Base-by-base conservation (phyloP, 179 eudicot genomes). In the Beta corolliflora region DNA sequence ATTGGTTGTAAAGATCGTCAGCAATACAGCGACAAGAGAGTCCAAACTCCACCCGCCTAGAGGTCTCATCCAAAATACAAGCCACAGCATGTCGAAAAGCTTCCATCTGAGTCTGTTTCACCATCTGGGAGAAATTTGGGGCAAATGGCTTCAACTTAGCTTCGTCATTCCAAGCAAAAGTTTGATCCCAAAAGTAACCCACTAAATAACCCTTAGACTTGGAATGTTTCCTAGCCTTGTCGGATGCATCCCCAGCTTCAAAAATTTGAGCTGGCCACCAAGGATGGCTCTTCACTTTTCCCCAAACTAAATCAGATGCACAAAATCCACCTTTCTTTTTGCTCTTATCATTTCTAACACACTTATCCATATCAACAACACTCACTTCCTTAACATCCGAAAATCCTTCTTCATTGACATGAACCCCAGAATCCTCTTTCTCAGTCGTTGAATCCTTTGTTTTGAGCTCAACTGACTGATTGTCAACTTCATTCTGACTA, bases 241-340 rank as follows among this genome's bases (percentile, higher is more conserved):
- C 71, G 4, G 87, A 79, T 21, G 85, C 87, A 85, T 85, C 83
- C 48, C 73, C 83, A 23, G 78, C 58, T 54, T 81, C 85, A 79
- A 85, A 81, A 60, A 85, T 82, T 54, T 85, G 87, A 54, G 77
- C 87, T 5, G 87, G 87, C 87, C 87, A 85, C 87, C 87, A 85
- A 4, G 87, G 87, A 82, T 85, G 87, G 71, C 87, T 85, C 87
- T 81, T 85, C 78, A 85, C 87, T 76, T 85, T 85, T 9, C 85
- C 87, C 87, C 87, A 85, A 82, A 85, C 85, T 70, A 85, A 79
- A 79, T 85, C 87, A 5, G 73, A 71, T 3, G 74, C 77, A 66
- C 54, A 52, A 81, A 83, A 84, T n/a, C 65, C 48, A 9, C 78
- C 83, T 44, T 79, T 76, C 61, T 71, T 77, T 65, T 58, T 60